Conservation (phyloP, 1,284 basidiomycete genomes). For the Puccinia brachypodii region DNA sequence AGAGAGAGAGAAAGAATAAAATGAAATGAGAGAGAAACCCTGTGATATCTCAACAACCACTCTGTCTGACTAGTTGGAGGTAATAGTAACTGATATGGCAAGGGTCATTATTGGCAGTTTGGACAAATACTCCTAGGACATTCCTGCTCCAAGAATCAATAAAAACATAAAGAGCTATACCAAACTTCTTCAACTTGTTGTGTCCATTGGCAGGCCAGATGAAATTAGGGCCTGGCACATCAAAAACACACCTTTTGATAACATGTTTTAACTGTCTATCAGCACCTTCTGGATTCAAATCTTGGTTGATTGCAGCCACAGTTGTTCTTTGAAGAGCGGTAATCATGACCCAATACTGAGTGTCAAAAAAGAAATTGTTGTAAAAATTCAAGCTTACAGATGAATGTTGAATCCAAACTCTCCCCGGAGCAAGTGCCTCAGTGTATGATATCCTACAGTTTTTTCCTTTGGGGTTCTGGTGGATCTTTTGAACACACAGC, state of each 20-base stretch:
- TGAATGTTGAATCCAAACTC: neutral
- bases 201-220: slow-evolving; percentile 15
- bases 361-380: neutral
- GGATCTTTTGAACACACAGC: neutral
- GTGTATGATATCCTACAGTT: neutral
- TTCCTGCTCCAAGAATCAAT: slow-evolving; percentile 12
- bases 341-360: too few species aligned
- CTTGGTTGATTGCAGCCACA: neutral
- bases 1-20: too few species aligned
- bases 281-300: neutral
- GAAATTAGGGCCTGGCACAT: slow-evolving; percentile 11
- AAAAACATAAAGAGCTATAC: slow-evolving; percentile 7
- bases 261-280: neutral
- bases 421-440: neutral
- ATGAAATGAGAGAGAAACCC: too few species aligned
- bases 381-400: neutral
- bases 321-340: neutral
- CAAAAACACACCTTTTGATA: neutral
- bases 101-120: slow-evolving; percentile 20
- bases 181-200: slow-evolving; percentile 16
- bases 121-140: slow-evolving; percentile 10
- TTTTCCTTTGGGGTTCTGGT: neutral
- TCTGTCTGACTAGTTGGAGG: slow-evolving; percentile 3
- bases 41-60: too few species aligned
- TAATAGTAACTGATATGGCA: slow-evolving; percentile 20